Conservation (phyloP, 441 rosid species). For the Capsella rubella region DNA sequence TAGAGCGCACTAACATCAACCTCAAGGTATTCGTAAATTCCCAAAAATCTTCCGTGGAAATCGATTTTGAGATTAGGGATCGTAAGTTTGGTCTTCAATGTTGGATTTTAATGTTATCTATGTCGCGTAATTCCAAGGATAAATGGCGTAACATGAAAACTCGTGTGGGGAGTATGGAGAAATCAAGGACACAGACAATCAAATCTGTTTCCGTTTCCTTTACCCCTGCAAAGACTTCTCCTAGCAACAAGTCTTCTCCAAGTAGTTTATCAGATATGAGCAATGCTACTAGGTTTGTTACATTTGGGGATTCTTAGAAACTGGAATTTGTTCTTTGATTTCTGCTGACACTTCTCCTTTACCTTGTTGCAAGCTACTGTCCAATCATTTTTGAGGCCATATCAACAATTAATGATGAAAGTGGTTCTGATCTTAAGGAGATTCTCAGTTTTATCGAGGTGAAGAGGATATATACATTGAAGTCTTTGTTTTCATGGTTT, state of each 20-base stretch:
- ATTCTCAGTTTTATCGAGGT: conserved; percentile 68
- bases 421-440: conserved; percentile 52
- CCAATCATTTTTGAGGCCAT: conserved; percentile 64
- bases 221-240: background rate
- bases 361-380: conserved; percentile 42
- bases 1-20: conserved; percentile 81
- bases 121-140: conserved; percentile 48
- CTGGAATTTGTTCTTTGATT: background rate
- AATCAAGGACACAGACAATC: conserved; percentile 46
- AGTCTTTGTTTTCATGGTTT: background rate
- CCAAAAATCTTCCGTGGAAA: background rate
- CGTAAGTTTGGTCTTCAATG: background rate
- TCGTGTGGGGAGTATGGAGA: conserved; percentile 37
- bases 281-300: conserved; percentile 51
- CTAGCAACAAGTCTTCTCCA: conserved; percentile 43
- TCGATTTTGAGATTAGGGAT: background rate
- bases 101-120: background rate
- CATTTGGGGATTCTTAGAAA: background rate
- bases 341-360: background rate
- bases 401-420: conserved; percentile 51
- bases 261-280: conserved; percentile 42
- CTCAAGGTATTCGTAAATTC: conserved; percentile 65
- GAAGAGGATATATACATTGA: conserved; percentile 9
- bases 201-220: conserved; percentile 40
- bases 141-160: conserved; percentile 69